phyloP scores from a whole-genome alignment of 345 rosid genomes.

The Lepidium sativum region DNA sequence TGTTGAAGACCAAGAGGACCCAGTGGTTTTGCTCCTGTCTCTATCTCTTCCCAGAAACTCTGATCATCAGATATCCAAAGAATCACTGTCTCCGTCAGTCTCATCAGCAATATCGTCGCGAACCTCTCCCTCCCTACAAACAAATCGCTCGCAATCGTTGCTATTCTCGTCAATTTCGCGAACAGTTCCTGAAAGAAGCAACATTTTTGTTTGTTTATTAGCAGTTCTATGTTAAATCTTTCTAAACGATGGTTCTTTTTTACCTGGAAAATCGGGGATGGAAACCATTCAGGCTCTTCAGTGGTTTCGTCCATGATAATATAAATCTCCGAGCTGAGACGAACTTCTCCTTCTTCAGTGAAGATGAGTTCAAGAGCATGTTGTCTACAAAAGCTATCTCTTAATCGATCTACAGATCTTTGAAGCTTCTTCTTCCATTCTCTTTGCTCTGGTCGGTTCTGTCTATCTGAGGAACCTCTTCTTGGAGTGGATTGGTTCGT shows the following conservation, averaged over 20 bases:
- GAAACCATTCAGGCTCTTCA: conserved; percentile 85
- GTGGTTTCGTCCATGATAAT: conserved; percentile 45
- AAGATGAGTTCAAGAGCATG: conserved; percentile 88
- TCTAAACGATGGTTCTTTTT: not conserved
- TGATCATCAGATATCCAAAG: conserved; percentile 94
- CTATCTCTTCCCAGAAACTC: conserved; percentile 81
- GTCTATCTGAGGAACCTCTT: conserved; percentile 53
- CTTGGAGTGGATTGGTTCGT: conserved; percentile 39
- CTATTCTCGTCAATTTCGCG: conserved; percentile 51
- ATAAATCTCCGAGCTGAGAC: conserved; percentile 52
- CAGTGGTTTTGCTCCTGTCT: conserved; percentile 54
- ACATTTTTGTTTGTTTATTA: not conserved
- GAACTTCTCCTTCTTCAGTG: conserved; percentile 70
- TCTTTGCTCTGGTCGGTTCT: conserved; percentile 67
- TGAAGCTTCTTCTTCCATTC: conserved; percentile 86
- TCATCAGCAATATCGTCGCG: conserved; percentile 77
- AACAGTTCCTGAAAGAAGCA: conserved; percentile 50
- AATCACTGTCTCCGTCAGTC: conserved; percentile 80
- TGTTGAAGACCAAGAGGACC: conserved; percentile 86
- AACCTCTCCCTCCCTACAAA: conserved; percentile 87
- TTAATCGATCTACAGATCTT: conserved; percentile 60
- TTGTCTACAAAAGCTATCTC: conserved; percentile 91
- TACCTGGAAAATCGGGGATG: conserved; percentile 72
- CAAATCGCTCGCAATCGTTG: conserved; percentile 57
- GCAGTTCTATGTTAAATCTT: not conserved